These are phyloP conservation scores for Pythium folliculosum DNA, from an alignment of 352 stramenopile species.

Conservation along the genomic window DNA sequence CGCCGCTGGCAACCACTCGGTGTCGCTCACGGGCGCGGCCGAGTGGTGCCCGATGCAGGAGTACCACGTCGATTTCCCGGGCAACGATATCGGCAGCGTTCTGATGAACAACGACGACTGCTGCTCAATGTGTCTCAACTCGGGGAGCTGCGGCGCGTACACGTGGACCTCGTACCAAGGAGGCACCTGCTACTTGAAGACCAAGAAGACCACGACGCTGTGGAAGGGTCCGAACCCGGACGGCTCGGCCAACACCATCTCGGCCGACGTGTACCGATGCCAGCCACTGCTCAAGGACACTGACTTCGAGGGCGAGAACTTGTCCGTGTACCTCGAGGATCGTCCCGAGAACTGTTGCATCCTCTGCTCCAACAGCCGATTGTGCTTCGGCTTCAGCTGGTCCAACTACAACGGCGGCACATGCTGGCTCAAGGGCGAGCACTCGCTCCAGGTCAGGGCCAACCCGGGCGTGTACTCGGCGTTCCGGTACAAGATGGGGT, in stretches of 20 bases:
- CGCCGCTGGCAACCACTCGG: too few species aligned
- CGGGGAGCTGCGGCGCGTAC: not conserved
- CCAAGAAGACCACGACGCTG: not conserved
- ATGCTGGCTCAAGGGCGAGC: constrained; percentile 31
- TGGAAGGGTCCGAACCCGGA: not conserved
- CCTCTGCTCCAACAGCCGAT: not conserved
- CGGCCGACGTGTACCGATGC: constrained; percentile 5
- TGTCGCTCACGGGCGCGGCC: too few species aligned
- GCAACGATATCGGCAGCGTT: not conserved
- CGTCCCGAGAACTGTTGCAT: not conserved
- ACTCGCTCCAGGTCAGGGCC: not conserved
- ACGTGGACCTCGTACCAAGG: not conserved
- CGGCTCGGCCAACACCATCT: constrained; percentile 3
- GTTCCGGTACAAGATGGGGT: too few species aligned
- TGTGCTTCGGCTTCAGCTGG: constrained; percentile 8
- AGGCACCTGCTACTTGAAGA: not conserved
- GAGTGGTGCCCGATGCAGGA: not conserved
- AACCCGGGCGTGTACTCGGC: constrained; percentile 1
- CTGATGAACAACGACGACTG: not conserved
- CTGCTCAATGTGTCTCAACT: not conserved
- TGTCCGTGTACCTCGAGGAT: not conserved
- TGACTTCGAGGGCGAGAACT: not conserved
- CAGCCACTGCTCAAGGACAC: not conserved
- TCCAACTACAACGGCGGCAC: constrained; percentile 24
- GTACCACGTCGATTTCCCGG: not conserved